Evolutionary conservation across 768 basidiomycete genomes (phyloP), one percentile per base, ranked within the genome.

Genomic region (Trametes gibbosa): DNA sequence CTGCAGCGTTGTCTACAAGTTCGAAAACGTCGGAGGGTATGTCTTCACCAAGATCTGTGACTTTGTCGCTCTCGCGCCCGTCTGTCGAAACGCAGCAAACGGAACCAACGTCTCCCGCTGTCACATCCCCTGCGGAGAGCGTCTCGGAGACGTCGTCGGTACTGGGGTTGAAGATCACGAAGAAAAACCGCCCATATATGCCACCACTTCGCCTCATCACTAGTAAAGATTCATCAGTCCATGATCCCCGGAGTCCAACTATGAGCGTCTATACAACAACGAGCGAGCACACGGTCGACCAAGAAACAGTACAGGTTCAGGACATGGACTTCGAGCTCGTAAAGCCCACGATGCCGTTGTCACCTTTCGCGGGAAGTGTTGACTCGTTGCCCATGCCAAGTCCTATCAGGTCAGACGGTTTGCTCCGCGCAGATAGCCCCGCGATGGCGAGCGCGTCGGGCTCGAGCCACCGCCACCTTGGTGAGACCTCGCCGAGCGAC

Each of bases 311-410:
- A 5, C 90, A 92, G 55, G 86, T 92, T 8, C 76, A 89, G 68
- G 87, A 92, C 68, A 86, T 85, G 78, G 90, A 92, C 63, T 92
- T 93, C 63, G 87, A 91, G 73, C 80, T 92, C 14, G 78, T 92
- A 34, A 77, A 81, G 23, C 90, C 90, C 0, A 77, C 73, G n/a
- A 61, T 87, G 12, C 73, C 81, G 0, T 51, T 45, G 14, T 63
- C 66, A 19, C 66, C 62, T 0, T 59, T 63, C 41, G 58, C 56
- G 12, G 56, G 62, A 23, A 61, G 63, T 40, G 60, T 63, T 27
- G 62, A 67, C 23, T 62, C 57, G 14, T 53, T 63, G 27, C 55
- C 58, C 9, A 53, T 62, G 37, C 68, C 64, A 1, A 67, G 63
- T 35, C 66, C 69, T 16, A 51, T 59, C 14, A 61, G 58, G 9